Evolutionary conservation across 306 rosid species (phyloP), one percentile per base, ranked within the genome.

Genomic region (Mimosa pudica): DNA sequence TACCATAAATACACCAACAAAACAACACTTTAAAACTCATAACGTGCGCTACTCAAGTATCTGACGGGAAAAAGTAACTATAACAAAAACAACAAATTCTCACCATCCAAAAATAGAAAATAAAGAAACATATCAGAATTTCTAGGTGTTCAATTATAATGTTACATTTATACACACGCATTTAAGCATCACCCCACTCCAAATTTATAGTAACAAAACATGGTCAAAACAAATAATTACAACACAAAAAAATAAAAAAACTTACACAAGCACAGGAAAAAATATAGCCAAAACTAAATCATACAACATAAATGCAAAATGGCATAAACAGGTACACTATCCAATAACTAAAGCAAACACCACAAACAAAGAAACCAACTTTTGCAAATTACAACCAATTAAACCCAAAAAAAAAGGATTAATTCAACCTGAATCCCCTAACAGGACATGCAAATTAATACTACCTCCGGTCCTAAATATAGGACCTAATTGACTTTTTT

Each of bases 381-480:
- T 48, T 3, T 70, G 83, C 75, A 77, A 24, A 52, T 16, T 33
- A 78, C 64, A 45, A 44, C 7, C 52, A 44, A 68, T 41, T 10
- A 24, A 2, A 51, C 8, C 41, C 4, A 2, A 61, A 33, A 45
- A 32, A 12, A 32, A 81, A 47, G 2, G 14, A 64, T 13, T 64
- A 14, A 35, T 35, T 36, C 6, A 64, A 64, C 11, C 46, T 35
- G 46, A 64, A 44, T 48, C 54, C 36, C 11, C 54, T n/a, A 68
- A 68, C 65, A 78, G 42, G 38, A 41, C 6, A 70, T 77, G 18
- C 84, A 84, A 82, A 81, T 51, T 0, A 79, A 18, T 32, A 24
- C 30, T 24, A 24, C 30, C 30, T 24, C 30, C 30, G 30, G 30
- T 24, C 30, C 30, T 24, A 24, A 24, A 24, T 24, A 24, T 24